Evolutionary conservation across 192 early-diverging fungal genomes (phyloP).

Genomic region (Coemansia sp.): DNA sequence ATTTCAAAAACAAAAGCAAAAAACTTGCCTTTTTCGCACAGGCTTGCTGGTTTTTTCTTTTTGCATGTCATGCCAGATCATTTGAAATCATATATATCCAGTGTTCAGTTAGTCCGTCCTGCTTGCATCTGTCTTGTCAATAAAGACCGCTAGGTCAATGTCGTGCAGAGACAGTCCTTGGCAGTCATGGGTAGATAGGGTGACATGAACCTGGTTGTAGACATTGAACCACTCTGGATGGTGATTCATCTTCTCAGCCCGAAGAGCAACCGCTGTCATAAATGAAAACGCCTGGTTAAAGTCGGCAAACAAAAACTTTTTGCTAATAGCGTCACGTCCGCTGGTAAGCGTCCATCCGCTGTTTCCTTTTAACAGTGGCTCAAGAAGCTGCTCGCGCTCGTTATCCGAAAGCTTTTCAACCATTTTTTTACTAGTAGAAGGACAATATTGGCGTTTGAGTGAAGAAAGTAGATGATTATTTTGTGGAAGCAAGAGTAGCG

Average conservation of each 20-base stretch:
- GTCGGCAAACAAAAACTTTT: slow-evolving; percentile 74
- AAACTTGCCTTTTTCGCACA: neutral
- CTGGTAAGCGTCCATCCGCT: slow-evolving; percentile 64
- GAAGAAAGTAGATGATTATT: neutral
- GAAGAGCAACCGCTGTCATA: slow-evolving; percentile 88
- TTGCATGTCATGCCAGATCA: too few species aligned
- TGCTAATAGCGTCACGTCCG: slow-evolving; percentile 71
- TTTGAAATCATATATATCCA: too few species aligned
- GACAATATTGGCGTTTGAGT: neutral
- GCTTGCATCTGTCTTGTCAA: slow-evolving; percentile 55
- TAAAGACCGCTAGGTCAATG: slow-evolving; percentile 72
- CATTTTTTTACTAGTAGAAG: slow-evolving; percentile 16
- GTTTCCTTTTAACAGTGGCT: slow-evolving; percentile 22
- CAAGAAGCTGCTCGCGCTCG: slow-evolving; percentile 33
- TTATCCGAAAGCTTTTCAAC: slow-evolving; percentile 18
- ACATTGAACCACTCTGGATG: slow-evolving; percentile 98
- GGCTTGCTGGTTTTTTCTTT: slow-evolving; percentile 19
- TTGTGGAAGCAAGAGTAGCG: neutral
- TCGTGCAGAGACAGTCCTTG: slow-evolving; percentile 78
- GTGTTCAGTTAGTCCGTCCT: slow-evolving; percentile 2
- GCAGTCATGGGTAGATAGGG: slow-evolving; percentile 89
- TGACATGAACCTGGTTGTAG: slow-evolving; percentile 89
- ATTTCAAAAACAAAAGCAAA: neutral
- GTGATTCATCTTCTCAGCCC: slow-evolving; percentile 90
- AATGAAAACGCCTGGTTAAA: slow-evolving; percentile 92